These are phyloP conservation scores for Bipolaris bicolor DNA, from an alignment of 2,329 filamentous ascomycete species.

Conservation along the genomic window DNA sequence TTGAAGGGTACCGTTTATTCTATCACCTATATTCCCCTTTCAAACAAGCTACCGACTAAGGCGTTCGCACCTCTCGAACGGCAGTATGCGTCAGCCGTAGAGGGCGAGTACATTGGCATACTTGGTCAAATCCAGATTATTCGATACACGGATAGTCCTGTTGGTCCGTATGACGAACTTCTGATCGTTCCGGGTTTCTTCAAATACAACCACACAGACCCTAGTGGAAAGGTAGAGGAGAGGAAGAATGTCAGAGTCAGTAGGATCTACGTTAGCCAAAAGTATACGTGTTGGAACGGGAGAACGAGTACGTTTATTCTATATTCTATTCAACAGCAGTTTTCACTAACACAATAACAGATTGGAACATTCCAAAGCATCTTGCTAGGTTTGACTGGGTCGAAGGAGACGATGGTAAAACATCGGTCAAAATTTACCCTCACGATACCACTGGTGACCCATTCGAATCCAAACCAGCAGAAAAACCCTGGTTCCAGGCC, in stretches of 20 bases:
- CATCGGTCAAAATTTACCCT: neutral
- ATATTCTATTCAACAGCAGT: neutral
- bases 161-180: slow-evolving; percentile 1
- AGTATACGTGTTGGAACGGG: slow-evolving; percentile 1
- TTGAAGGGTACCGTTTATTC: slow-evolving; percentile 1
- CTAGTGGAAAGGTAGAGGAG: neutral
- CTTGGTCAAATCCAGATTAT: slow-evolving; percentile 1
- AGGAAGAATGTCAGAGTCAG: neutral
- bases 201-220: neutral
- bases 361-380: slow-evolving; percentile 1
- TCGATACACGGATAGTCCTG: neutral
- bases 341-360: neutral
- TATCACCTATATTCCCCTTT: neutral
- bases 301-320: neutral
- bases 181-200: neutral
- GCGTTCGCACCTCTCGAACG: neutral
- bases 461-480: neutral
- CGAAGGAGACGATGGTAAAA: neutral
- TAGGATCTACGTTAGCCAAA: slow-evolving; percentile 1
- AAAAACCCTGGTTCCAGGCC: neutral
- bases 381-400: neutral
- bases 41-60: neutral
- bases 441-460: neutral
- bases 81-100: neutral
- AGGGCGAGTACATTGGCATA: neutral